These are phyloP conservation scores for Tolypocladium paradoxum DNA, from an alignment of 2,329 filamentous ascomycete species.

Conservation along the genomic window DNA sequence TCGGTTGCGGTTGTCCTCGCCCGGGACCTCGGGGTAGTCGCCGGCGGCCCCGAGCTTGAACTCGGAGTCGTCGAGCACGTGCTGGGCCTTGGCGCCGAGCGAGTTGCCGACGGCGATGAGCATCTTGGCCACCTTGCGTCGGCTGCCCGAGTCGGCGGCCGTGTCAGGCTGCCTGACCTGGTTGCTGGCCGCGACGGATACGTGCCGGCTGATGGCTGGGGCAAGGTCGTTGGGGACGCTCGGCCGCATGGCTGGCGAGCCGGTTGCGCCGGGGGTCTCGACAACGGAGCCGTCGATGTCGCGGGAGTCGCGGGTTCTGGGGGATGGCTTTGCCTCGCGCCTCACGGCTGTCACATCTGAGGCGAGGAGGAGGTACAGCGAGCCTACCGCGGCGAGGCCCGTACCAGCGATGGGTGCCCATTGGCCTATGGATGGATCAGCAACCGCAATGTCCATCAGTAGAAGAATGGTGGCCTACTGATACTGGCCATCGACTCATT, in stretches of 20 bases:
- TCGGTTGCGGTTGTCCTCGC: conserved; percentile 24
- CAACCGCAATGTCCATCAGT: not conserved
- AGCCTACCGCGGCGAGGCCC: conserved; percentile 44
- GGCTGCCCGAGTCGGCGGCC: conserved; percentile 15
- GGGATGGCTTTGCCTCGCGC: conserved; percentile 10
- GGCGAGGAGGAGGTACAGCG: conserved; percentile 40
- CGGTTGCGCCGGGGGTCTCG: not conserved
- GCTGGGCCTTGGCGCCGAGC: conserved; percentile 34
- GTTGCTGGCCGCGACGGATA: not conserved
- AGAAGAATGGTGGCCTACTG: conserved; percentile 24
- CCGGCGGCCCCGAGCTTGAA: conserved; percentile 34
- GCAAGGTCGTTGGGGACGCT: not conserved
- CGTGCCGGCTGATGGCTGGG: not conserved
- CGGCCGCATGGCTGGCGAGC: not conserved
- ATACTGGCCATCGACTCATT: conserved; percentile 53
- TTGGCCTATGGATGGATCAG: conserved; percentile 31
- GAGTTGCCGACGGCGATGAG: conserved; percentile 32
- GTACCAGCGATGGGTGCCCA: conserved; percentile 52
- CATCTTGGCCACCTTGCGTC: conserved; percentile 30
- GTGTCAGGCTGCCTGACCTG: not conserved
- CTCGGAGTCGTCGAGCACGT: conserved; percentile 36
- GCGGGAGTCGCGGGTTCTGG: conserved; percentile 1
- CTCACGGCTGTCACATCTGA: conserved; percentile 9
- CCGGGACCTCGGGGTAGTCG: conserved; percentile 47
- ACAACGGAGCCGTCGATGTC: not conserved